A percentile compares a stretch with the other conserved stretches of the same genome.
Evolutionary conservation across 352 stramenopile genomes (phyloP).

Genomic region (Pythium sp.): DNA sequence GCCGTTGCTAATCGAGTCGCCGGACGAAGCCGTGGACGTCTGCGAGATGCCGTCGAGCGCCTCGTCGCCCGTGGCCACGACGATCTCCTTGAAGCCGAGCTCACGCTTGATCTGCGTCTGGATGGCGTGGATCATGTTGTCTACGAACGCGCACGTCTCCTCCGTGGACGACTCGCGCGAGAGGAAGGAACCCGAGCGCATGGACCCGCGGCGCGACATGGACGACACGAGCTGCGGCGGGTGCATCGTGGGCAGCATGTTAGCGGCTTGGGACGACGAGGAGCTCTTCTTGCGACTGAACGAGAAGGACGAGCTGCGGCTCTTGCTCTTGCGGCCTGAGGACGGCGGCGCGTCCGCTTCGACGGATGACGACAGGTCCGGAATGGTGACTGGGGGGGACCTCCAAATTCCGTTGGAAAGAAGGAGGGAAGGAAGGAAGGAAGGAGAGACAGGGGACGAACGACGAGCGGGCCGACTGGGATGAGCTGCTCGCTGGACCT

Average conservation of each 20-base stretch:
- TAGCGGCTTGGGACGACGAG: background rate
- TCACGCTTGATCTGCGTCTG: constrained; percentile 57
- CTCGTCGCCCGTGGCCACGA: constrained; percentile 58
- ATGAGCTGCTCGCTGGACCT: too few relatives aligned
- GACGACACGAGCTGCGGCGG: constrained; percentile 32
- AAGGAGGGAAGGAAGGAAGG: background rate
- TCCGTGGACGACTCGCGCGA: constrained; percentile 43
- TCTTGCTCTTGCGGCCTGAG: background rate
- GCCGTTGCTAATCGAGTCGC: background rate
- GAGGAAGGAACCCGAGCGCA: constrained; percentile 27
- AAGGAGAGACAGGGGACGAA: background rate
- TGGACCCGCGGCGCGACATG: constrained; percentile 32
- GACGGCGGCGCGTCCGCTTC: background rate
- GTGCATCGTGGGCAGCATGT: constrained; percentile 39
- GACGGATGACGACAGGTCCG: background rate
- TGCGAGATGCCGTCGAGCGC: constrained; percentile 8
- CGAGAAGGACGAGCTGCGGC: constrained; percentile 5
- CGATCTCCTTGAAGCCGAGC: constrained; percentile 63
- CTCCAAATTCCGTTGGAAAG: background rate
- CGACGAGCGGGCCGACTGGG: too few relatives aligned
- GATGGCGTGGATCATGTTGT: constrained; percentile 65
- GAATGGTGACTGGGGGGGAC: constrained; percentile 1
- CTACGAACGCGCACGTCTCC: constrained; percentile 57
- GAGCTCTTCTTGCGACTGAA: constrained; percentile 10
- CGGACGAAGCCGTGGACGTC: constrained; percentile 7